Conservation (phyloP, 1,139 yeast genomes). For the Blastobotrys arbuscula region DNA sequence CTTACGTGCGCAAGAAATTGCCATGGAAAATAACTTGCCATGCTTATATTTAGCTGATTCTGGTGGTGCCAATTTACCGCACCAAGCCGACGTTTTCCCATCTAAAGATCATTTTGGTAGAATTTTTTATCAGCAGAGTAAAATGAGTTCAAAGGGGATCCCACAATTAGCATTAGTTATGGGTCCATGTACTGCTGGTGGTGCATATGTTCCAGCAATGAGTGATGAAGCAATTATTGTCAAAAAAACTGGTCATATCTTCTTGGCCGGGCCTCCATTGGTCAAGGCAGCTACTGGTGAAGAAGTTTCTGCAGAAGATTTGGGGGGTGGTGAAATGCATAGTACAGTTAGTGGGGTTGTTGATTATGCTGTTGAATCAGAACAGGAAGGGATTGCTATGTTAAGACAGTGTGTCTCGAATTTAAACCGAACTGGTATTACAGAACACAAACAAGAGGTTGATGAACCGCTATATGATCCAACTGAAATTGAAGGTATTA, state of each 20-base stretch:
- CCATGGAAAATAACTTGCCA: conserved; percentile 32
- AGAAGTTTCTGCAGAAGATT: conserved; percentile 33
- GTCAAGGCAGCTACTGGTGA: conserved; percentile 38
- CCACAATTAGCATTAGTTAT: conserved; percentile 34
- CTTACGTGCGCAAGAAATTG: conserved; percentile 34
- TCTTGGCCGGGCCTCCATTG: conserved; percentile 36
- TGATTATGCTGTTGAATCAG: conserved; percentile 33
- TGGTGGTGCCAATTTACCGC: conserved; percentile 37
- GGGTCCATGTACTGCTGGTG: conserved; percentile 39
- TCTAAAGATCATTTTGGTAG: conserved; percentile 36
- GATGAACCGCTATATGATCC: conserved; percentile 33
- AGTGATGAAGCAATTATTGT: conserved; percentile 35
- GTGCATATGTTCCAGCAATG: conserved; percentile 37
- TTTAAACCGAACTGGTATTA: conserved; percentile 21
- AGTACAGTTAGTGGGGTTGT: conserved; percentile 33
- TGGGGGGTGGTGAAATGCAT: conserved; percentile 37
- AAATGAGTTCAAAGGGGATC: conserved; percentile 32
- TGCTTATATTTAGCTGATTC: conserved; percentile 34
- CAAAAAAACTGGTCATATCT: conserved; percentile 34
- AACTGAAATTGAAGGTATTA: conserved; percentile 32
- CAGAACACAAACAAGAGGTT: conserved; percentile 11
- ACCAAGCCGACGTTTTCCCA: conserved; percentile 36
- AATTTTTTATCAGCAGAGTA: conserved; percentile 33
- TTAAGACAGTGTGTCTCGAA: conserved; percentile 31
- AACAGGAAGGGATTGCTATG: conserved; percentile 33